These are phyloP conservation scores for Spirogloea muscicola DNA, from an alignment of 139 green algal species.

Conservation along the genomic window DNA sequence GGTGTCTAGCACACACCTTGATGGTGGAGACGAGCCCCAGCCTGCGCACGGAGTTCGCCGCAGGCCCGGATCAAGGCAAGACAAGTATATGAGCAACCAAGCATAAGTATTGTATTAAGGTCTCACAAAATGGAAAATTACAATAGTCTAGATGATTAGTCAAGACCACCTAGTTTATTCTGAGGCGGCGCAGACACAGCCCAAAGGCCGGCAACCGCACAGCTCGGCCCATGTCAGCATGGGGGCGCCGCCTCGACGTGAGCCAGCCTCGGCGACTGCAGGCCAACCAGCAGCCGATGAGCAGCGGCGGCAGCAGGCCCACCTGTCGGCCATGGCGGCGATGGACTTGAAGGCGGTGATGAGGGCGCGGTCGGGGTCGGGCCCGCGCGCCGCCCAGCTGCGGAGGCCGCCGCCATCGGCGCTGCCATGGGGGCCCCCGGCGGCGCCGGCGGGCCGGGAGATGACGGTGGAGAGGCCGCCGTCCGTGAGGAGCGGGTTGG, in stretches of 20 bases:
- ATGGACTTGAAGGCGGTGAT: slow-evolving; percentile 55
- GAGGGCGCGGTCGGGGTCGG: slow-evolving; percentile 57
- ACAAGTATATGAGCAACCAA: too few relatives aligned
- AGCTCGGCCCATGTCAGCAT: too few relatives aligned
- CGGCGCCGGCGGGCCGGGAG: slow-evolving; percentile 45
- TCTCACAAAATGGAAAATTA: slow-evolving; percentile 53
- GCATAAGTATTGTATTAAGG: neutral
- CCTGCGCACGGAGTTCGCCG: too few relatives aligned
- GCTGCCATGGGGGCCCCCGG: neutral
- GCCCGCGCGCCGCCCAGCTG: slow-evolving; percentile 52
- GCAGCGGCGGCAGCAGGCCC: neutral
- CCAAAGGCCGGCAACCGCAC: too few relatives aligned
- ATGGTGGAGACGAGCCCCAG: slow-evolving; percentile 55
- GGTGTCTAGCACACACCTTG: too few relatives aligned
- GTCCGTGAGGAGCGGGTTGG: slow-evolving; percentile 75
- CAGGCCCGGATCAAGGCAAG: too few relatives aligned
- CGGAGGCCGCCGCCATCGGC: slow-evolving; percentile 37
- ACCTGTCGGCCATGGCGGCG: slow-evolving; percentile 43
- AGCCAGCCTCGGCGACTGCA: too few relatives aligned
- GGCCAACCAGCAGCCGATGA: too few relatives aligned
- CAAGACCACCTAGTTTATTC: neutral
- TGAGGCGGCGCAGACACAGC: too few relatives aligned
- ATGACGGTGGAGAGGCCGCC: slow-evolving; percentile 80
- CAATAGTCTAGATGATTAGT: slow-evolving; percentile 48
- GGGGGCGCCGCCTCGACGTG: too few relatives aligned